phyloP scores from a whole-genome alignment of 2,329 filamentous ascomycete species.

The Phaeosphaeriaceae sp. region DNA sequence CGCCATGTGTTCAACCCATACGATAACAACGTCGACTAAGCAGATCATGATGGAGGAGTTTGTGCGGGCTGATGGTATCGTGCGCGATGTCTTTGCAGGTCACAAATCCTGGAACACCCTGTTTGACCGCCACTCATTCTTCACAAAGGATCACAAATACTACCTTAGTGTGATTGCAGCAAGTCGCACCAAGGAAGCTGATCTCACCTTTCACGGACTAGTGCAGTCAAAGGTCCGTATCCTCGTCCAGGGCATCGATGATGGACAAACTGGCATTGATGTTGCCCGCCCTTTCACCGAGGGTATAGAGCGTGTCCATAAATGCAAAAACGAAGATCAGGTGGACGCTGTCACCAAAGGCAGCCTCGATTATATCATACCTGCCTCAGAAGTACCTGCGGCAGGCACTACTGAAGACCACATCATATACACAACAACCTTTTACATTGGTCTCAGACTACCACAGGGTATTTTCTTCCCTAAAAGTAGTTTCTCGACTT shows the following conservation, averaged over 20 bases:
- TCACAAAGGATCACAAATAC: conserved; percentile 91
- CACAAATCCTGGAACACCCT: conserved; percentile 84
- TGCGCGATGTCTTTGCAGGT: conserved; percentile 78
- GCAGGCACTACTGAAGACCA: conserved; percentile 47
- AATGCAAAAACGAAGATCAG: conserved; percentile 67
- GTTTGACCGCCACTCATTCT: conserved; percentile 90
- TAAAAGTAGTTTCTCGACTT: background rate
- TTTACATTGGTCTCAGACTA: conserved; percentile 89
- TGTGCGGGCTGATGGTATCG: conserved; percentile 75
- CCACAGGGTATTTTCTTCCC: conserved; percentile 66
- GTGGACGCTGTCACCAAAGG: conserved; percentile 68
- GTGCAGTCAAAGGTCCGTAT: conserved; percentile 93
- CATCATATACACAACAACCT: conserved; percentile 84
- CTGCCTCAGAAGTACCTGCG: conserved; percentile 56
- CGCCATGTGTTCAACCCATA: conserved; percentile 97
- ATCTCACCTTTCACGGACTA: conserved; percentile 86
- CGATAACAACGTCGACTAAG: conserved; percentile 86
- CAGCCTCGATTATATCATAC: conserved; percentile 65
- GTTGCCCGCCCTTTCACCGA: conserved; percentile 93
- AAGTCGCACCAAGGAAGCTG: conserved; percentile 81
- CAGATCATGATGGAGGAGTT: conserved; percentile 84
- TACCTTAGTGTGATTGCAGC: conserved; percentile 88
- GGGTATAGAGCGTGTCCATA: conserved; percentile 83
- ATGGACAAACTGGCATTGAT: conserved; percentile 74
- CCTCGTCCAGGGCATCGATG: conserved; percentile 82